Conservation (phyloP, 345 rosid species). For the Gossypium raimondii region DNA sequence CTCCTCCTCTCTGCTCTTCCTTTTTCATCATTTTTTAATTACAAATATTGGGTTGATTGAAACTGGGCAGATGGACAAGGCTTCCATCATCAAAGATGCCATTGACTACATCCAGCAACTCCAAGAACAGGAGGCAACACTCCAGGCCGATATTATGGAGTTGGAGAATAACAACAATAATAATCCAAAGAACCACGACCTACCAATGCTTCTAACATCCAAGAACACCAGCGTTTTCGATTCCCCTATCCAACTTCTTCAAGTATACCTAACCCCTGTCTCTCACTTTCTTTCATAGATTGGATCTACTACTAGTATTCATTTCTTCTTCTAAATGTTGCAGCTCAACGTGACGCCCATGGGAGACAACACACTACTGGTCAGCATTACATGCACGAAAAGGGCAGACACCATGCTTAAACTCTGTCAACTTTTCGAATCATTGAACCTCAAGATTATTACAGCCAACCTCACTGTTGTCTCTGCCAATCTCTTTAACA, state of each 20-base stretch:
- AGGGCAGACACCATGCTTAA: conserved; percentile 80
- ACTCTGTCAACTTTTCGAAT: conserved; percentile 75
- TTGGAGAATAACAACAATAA: conserved; percentile 35
- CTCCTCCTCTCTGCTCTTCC: neutral
- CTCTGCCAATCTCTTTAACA: conserved; percentile 69
- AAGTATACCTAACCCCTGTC: conserved; percentile 11
- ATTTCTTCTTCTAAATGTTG: neutral
- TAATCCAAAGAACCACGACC: neutral
- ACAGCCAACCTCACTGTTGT: conserved; percentile 68
- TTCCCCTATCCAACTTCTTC: conserved; percentile 62
- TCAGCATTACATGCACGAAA: conserved; percentile 75
- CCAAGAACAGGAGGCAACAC: conserved; percentile 67
- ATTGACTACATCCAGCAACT: conserved; percentile 80
- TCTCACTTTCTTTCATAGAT: neutral
- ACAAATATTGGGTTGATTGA: neutral
- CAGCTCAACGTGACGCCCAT: conserved; percentile 66
- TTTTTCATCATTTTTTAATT: neutral
- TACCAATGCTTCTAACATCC: conserved; percentile 48
- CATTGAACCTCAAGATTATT: conserved; percentile 66
- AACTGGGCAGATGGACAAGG: conserved; percentile 80
- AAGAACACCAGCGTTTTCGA: conserved; percentile 38
- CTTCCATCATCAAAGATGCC: conserved; percentile 92
- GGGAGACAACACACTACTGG: conserved; percentile 68
- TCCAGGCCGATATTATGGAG: conserved; percentile 61
- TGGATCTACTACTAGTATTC: neutral